Base-by-base conservation (phyloP, 768 basidiomycete genomes). In the Boletus sp. region DNA sequence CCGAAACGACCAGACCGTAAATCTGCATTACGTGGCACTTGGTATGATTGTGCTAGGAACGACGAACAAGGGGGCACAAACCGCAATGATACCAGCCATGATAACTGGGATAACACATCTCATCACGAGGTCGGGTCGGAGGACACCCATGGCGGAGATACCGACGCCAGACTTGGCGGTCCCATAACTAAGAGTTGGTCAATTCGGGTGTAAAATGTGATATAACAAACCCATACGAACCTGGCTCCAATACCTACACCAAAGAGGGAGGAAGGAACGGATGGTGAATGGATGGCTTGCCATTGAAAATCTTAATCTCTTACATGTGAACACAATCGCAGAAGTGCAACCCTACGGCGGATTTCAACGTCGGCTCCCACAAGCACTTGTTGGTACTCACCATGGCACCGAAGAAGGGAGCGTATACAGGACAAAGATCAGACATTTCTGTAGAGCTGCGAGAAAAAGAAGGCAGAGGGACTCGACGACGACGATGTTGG, bases 11-110 rank as follows among this genome's bases (percentile, higher is more conserved):
- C 57, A 99, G 85, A 66, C 97, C 97, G 75, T 99, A 98, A 64
- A 92, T 93, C 94, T 92, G 62, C 6, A 47, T 47, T 30, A 19
- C 19, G 30, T 11, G 25, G 27, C 9, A 27, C 19, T 30, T 19
- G 41, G 57, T n/a, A 55, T 19, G 10, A 42, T 21, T 23, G 15
- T 17, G 5, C 44, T 2, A 17, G 34, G 9, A 51, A 35, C 14
- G 47, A 9, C 32, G 32, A 39, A 57, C n/a, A 39, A 23, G 27
- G 37, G 15, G 30, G 39, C 33, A 85, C 93, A 61, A 63, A 98
- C 96, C 72, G 91, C 96, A 77, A 98, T 97, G 78, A 98, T 98
- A 93, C 96, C 96, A 81, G 96, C 96, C 96, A 98, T 98, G 75
- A 99, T 89, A 72, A 98, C 94, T 43, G 95, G 95, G 49, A 98